Percentiles rank a stretch among this genome's conserved stretches.
Evolutionary conservation across 2,329 filamentous ascomycete genomes (phyloP).

Genomic region (Trichoderma harzianum): DNA sequence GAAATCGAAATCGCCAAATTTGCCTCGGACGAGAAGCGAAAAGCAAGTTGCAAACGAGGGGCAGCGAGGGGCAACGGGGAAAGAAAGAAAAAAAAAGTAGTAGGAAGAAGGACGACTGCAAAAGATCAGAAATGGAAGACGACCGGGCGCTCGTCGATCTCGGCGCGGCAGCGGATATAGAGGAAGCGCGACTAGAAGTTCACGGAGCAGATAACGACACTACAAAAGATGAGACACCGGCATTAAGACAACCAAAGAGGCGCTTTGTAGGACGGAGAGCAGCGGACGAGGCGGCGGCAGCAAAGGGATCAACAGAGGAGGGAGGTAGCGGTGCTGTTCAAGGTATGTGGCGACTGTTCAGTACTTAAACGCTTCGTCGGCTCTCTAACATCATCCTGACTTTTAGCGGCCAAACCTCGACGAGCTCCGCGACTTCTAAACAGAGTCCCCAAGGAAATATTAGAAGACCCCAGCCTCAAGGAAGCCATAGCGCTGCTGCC

Average conservation of each 20-base stretch:
- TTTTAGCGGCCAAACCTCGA: constrained; percentile 68
- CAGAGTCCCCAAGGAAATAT: constrained; percentile 82
- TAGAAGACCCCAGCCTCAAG: constrained; percentile 80
- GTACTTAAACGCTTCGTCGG: not conserved
- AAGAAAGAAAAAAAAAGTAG: not conserved
- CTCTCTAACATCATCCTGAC: not conserved
- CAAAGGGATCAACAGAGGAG: constrained; percentile 37
- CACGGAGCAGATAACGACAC: constrained; percentile 21
- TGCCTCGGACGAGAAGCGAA: not conserved
- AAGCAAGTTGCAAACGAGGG: not conserved
- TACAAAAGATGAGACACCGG: constrained; percentile 40
- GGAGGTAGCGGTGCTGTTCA: constrained; percentile 35
- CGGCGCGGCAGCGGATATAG: constrained; percentile 65
- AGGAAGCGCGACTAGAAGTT: constrained; percentile 43
- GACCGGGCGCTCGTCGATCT: constrained; percentile 69
- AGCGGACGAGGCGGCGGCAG: constrained; percentile 58
- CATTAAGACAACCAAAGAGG: constrained; percentile 74
- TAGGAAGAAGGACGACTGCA: not conserved
- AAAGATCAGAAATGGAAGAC: constrained; percentile 62
- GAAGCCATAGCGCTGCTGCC: constrained; percentile 84
- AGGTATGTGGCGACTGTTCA: constrained; percentile 47
- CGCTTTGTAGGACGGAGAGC: constrained; percentile 84
- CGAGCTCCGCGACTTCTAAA: constrained; percentile 79
- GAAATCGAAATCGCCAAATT: not conserved
- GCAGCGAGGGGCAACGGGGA: not conserved